Base-by-base conservation (phyloP, 257 asterid species). In the Nicotiana paniculata region DNA sequence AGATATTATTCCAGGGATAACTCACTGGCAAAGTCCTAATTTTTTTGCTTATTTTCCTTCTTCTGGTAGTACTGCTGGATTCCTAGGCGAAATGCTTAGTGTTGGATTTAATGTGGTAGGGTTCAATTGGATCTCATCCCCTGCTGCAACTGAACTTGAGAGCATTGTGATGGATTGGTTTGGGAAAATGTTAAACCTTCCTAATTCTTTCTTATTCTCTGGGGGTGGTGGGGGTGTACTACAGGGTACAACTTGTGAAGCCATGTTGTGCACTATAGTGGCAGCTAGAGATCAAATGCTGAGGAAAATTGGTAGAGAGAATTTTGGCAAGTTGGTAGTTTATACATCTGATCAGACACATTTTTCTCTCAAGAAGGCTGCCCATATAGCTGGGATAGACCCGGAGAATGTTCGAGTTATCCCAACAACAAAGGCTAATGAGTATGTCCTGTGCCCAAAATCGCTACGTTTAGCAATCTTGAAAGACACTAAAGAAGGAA, bases 141-240 rank as follows among this genome's bases (percentile, higher is more conserved):
- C 98, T 0, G 97, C 97, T 5, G 97, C 98, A 33, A 92, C 98
- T 5, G 97, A 93, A 85, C 92, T 93, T 5, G 98, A 93, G 83
- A 89, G 90, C 86, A 89, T 93, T 46, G 98, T 93, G 84, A 90
- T 92, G 93, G 97, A 93, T 67, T 93, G 98, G 98, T 85, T 93
- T 67, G 97, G 95, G 0, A 88, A 89, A 76, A 86, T 92, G 94
- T 89, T 93, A 2, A 18, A 89, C 33, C 90, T 93, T 5, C 98
- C 98, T 1, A 77, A 85, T 3, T 90, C 85, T 6, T 93, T 90
- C 37, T 79, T 90, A 1, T 93, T 93, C 82, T 90, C 96, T 3
- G 96, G 97, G 37, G 93, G 93, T 0, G 98, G 98, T 10, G 98
- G 97, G 5, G 98, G 97, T 63, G 98, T 93, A 2, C 16, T 93